Percentiles rank a stretch among this genome's conserved stretches.
Evolutionary conservation across 192 early-diverging fungal species (phyloP).

Genomic region (Entrophospora sp.): DNA sequence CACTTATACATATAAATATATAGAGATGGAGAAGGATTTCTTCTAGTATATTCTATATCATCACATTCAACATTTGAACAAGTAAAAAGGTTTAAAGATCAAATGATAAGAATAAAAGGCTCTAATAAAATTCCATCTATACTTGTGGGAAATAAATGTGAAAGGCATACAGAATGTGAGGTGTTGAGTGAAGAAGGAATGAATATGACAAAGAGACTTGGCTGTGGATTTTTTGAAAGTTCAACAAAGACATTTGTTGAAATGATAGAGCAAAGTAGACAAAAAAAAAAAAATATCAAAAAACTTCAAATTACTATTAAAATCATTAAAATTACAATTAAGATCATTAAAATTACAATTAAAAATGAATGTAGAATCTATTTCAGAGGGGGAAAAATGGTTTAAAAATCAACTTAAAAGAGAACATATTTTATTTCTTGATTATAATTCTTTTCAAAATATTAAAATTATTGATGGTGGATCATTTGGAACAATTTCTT

Average conservation of each 20-base stretch:
- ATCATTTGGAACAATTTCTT: too few species aligned
- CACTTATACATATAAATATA: background rate
- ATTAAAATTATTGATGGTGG: too few species aligned
- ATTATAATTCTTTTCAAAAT: too few species aligned
- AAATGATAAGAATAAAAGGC: constrained; percentile 88
- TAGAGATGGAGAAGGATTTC: constrained; percentile 74
- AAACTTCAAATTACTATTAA: too few species aligned
- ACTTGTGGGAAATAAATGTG: constrained; percentile 93
- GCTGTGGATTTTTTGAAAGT: constrained; percentile 84
- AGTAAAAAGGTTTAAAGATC: constrained; percentile 75
- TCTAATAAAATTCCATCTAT: constrained; percentile 78
- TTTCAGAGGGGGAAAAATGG: too few species aligned
- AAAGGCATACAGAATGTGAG: constrained; percentile 72
- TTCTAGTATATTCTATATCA: constrained; percentile 88
- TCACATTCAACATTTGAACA: constrained; percentile 82
- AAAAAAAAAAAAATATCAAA: background rate
- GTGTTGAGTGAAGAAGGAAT: constrained; percentile 78
- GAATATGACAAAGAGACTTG: constrained; percentile 60
- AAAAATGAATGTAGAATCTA: too few species aligned
- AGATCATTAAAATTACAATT: too few species aligned
- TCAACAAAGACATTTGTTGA: constrained; percentile 79
- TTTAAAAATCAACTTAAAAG: too few species aligned
- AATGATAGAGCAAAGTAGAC: constrained; percentile 59
- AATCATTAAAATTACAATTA: too few species aligned
- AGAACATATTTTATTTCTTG: too few species aligned